A percentile compares a stretch with the other conserved stretches of the same genome.
Evolutionary conservation across 1,284 basidiomycete genomes (phyloP).

Genomic region (Kwoniella shivajii): DNA sequence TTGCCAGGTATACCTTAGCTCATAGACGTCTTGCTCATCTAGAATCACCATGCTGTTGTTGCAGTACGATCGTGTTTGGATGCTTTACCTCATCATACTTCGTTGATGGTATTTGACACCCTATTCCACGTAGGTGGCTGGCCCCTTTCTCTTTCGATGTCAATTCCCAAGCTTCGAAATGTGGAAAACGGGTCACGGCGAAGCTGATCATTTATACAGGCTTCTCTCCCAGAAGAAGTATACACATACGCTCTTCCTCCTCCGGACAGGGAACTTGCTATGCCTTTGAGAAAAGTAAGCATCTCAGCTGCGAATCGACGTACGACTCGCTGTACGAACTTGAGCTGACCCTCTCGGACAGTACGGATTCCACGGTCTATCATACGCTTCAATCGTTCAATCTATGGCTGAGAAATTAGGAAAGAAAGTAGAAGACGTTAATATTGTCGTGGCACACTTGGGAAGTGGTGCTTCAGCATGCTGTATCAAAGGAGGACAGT

Average conservation of each 20-base stretch:
- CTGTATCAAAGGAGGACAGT: conserved; percentile 66
- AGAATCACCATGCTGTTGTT: conserved; percentile 59
- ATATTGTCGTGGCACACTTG: conserved; percentile 77
- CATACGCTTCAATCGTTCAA: conserved; percentile 49
- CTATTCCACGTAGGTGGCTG: conserved; percentile 66
- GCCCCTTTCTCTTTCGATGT: background rate
- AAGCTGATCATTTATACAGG: conserved; percentile 25
- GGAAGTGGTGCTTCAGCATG: conserved; percentile 79
- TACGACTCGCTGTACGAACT: too few species aligned
- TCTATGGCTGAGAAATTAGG: conserved; percentile 59
- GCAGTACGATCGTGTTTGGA: conserved; percentile 62
- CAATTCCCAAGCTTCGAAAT: background rate
- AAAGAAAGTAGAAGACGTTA: conserved; percentile 59
- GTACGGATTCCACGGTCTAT: conserved; percentile 81
- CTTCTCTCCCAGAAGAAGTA: conserved; percentile 67
- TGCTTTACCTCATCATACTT: conserved; percentile 61
- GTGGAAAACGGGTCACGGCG: conserved; percentile 36
- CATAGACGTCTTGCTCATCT: background rate
- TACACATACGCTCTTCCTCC: conserved; percentile 75
- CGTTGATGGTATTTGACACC: conserved; percentile 69
- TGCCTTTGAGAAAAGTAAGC: conserved; percentile 66
- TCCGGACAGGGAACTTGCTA: conserved; percentile 58
- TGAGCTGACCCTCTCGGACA: conserved; percentile 11
- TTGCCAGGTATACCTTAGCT: background rate
- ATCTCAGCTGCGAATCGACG: background rate